Conservation (phyloP, 495 filamentous ascomycete species). For the Platismatia glauca region DNA sequence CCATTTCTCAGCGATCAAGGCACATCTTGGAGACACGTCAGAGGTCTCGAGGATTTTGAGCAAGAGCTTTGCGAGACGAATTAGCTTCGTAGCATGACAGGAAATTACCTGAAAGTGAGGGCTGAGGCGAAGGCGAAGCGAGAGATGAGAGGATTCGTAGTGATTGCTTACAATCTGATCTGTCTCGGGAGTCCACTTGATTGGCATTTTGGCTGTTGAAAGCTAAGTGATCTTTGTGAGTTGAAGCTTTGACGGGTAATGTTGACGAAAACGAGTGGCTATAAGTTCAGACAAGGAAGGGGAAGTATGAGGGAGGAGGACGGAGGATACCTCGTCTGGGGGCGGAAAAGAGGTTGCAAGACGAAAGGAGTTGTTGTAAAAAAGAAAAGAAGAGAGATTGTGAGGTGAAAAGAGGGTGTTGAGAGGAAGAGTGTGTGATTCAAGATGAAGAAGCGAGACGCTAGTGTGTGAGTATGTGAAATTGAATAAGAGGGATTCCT, state of each 20-base stretch:
- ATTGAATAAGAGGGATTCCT: background rate
- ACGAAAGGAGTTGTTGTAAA: background rate
- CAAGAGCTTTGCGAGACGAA: slow-evolving; percentile 33
- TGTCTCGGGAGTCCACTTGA: slow-evolving; percentile 35
- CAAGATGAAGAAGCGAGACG: too few relatives aligned
- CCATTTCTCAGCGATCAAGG: slow-evolving; percentile 37
- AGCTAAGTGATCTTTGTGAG: too few relatives aligned
- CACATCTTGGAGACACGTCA: slow-evolving; percentile 33
- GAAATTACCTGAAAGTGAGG: background rate
- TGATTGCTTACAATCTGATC: slow-evolving; percentile 33
- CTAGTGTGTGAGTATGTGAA: background rate
- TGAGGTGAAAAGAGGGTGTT: background rate
- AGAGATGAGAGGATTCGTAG: background rate
- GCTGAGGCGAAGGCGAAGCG: background rate
- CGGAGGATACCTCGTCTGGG: background rate
- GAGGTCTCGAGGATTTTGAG: slow-evolving; percentile 41
- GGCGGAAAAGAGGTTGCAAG: too few relatives aligned
- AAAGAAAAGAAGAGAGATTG: background rate
- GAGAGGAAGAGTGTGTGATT: background rate
- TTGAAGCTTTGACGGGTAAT: too few relatives aligned
- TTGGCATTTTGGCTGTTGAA: slow-evolving; percentile 30
- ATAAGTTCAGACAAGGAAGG: background rate
- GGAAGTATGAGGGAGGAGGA: too few relatives aligned
- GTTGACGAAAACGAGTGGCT: too few relatives aligned
- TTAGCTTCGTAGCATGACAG: background rate